These are phyloP conservation scores for Globisporangium solare DNA, from an alignment of 352 stramenopile genomes.

Conservation along the genomic window DNA sequence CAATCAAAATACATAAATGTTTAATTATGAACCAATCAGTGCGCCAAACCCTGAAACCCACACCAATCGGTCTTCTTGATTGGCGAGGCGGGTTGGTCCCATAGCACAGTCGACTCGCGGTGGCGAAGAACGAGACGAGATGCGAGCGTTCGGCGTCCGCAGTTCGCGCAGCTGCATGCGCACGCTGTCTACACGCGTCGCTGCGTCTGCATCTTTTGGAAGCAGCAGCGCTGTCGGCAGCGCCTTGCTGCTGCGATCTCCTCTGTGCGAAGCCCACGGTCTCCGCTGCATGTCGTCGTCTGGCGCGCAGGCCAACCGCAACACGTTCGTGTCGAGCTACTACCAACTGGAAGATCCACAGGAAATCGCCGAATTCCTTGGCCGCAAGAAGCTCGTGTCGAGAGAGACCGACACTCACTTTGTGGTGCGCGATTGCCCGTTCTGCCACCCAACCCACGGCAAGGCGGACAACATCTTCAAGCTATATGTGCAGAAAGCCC, in stretches of 20 bases:
- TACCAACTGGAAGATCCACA: constrained; percentile 62
- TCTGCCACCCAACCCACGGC: constrained; percentile 80
- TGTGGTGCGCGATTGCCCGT: constrained; percentile 81
- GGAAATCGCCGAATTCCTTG: constrained; percentile 65
- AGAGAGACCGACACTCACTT: constrained; percentile 78
- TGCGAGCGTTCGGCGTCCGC: constrained; percentile 22
- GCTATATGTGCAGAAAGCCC: constrained; percentile 86
- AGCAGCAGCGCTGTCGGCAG: constrained; percentile 2
- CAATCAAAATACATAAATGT: constrained; percentile 2
- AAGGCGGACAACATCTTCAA: constrained; percentile 89
- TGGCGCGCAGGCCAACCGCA: constrained; percentile 15
- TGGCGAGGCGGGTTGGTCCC: constrained; percentile 4
- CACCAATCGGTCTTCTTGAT: constrained; percentile 3
- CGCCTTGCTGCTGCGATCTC: not conserved
- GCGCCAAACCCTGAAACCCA: not conserved
- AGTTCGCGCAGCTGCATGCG: constrained; percentile 14
- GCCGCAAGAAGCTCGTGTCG: constrained; percentile 60
- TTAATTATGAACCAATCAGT: constrained; percentile 1
- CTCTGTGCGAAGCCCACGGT: not conserved
- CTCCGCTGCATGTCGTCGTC: constrained; percentile 19
- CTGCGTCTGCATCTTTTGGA: constrained; percentile 2
- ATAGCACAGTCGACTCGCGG: constrained; percentile 5
- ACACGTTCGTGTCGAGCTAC: constrained; percentile 78
- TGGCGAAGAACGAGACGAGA: constrained; percentile 3
- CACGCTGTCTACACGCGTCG: constrained; percentile 1